Percentiles rank a stretch among this genome's conserved stretches.
These are phyloP conservation scores for Hysterangium stoloniferum DNA, from an alignment of 768 basidiomycete genomes.

Conservation along the genomic window DNA sequence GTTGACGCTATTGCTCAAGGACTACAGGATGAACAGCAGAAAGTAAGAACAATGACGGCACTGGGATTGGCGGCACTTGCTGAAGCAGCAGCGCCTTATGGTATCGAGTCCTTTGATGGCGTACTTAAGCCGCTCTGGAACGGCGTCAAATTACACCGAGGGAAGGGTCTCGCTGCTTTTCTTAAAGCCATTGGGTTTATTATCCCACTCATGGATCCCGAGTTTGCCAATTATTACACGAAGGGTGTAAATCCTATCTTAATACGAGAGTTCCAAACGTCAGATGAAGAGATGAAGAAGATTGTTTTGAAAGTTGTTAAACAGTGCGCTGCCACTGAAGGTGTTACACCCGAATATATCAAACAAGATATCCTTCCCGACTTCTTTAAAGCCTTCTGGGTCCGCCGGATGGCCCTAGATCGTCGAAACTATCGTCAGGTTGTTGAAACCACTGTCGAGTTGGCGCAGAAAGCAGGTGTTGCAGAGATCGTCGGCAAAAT, in stretches of 20 bases:
- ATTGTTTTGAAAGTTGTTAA: constrained; percentile 99
- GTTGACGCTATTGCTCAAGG: constrained; percentile 95
- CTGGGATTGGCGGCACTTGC: constrained; percentile 88
- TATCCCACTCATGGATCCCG: constrained; percentile 99
- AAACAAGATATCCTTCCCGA: constrained; percentile 97
- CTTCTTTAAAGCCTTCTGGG: constrained; percentile 99
- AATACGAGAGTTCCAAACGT: constrained; percentile 97
- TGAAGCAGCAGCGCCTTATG: constrained; percentile 95
- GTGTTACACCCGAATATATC: constrained; percentile 92
- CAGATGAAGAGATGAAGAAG: constrained; percentile 99
- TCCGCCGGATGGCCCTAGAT: constrained; percentile 95
- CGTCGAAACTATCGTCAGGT: constrained; percentile 94
- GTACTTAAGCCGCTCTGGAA: constrained; percentile 93
- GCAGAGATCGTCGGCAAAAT: constrained; percentile 89
- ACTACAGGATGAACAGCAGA: constrained; percentile 89
- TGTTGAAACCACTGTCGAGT: constrained; percentile 97
- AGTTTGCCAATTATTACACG: constrained; percentile 98
- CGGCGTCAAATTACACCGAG: constrained; percentile 90
- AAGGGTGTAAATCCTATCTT: constrained; percentile 96
- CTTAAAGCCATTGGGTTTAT: constrained; percentile 98
- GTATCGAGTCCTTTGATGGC: constrained; percentile 98
- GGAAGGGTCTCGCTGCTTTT: constrained; percentile 92
- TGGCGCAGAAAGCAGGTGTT: constrained; percentile 95
- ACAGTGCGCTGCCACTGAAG: constrained; percentile 97
- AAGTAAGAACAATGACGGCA: constrained; percentile 94